A percentile compares a stretch with the other conserved stretches of the same genome.
Evolutionary conservation across 2,329 filamentous ascomycete species (phyloP).

Genomic region (Ophiostoma sp.): DNA sequence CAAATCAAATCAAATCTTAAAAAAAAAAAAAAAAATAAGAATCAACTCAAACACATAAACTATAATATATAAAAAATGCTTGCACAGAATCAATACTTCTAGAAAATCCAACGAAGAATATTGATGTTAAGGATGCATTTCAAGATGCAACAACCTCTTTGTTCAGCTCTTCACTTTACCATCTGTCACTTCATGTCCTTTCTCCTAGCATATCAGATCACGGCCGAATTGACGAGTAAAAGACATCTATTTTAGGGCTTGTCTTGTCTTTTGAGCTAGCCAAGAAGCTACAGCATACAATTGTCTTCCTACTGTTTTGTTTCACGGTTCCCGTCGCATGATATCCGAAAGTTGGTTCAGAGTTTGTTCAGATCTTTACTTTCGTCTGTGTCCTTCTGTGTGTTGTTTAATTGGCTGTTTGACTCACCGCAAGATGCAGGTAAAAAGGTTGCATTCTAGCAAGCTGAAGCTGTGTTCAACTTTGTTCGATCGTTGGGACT

Average conservation of each 20-base stretch:
- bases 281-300: neutral
- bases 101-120: no score
- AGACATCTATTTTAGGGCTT: neutral
- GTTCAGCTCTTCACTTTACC: neutral
- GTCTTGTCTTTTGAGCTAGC: neutral
- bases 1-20: neutral
- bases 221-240: slow-evolving; percentile 6
- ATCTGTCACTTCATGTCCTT: neutral
- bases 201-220: neutral
- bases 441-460: neutral
- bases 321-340: neutral
- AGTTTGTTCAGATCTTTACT: neutral
- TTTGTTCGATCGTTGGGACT: neutral
- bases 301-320: neutral
- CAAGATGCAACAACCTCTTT: neutral
- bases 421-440: slow-evolving; percentile 18
- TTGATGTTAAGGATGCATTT: neutral
- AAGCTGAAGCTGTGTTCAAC: neutral
- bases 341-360: neutral
- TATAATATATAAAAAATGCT: neutral
- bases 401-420: slow-evolving; percentile 12
- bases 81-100: no score
- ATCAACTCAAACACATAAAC: neutral
- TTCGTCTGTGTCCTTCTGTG: neutral
- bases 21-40: neutral